Base-by-base conservation (phyloP, 148 eudicot species). In the Mesembryanthemum crystallinum region DNA sequence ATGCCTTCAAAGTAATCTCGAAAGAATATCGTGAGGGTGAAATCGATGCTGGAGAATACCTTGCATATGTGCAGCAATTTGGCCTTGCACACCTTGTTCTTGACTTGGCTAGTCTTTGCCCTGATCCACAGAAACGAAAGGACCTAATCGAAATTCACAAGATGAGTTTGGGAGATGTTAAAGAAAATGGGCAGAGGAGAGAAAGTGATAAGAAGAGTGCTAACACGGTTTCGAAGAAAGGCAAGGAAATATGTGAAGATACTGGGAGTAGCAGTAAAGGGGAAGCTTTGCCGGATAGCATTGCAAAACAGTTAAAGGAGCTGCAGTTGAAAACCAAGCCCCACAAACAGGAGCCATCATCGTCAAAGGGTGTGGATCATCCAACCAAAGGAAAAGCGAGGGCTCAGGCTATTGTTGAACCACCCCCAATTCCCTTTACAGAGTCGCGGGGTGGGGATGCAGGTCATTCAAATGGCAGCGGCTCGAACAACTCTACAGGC, bases 91-190 rank as follows among this genome's bases (percentile, higher is more conserved):
- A 91, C 84, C 92, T 93, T 78, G 82, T 89, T 71, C 79, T 64
- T 49, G 97, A 93, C 75, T 75, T 89, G 87, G 96, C 98, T 77
- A 82, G 86, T 37, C 90, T 93, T 27, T 88, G 88, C 43, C 97
- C 98, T 69, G 92, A 93, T 80, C 70, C 83, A 42, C 69, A 71
- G 76, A 93, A 86, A 84, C 94, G 83, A 80, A 86, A 62, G 74
- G 94, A 85, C 49, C 88, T 93, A 57, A 24, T 89, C 35, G 89
- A 87, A 57, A 76, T 80, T 51, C 78, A 82, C 78, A 82, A 86
- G 70, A 83, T 80, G 45, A 74, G 81, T 71, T 28, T 79, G 78
- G 64, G 59, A 63, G 59, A 73, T 52, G 32, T 12, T 25, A 42
- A 64, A 25, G 76, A 58, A 76, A 71, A 61, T 32, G 55, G 73